Base-by-base conservation (phyloP, 2,329 filamentous ascomycete genomes). In the Phyllosticta citribraziliensis region DNA sequence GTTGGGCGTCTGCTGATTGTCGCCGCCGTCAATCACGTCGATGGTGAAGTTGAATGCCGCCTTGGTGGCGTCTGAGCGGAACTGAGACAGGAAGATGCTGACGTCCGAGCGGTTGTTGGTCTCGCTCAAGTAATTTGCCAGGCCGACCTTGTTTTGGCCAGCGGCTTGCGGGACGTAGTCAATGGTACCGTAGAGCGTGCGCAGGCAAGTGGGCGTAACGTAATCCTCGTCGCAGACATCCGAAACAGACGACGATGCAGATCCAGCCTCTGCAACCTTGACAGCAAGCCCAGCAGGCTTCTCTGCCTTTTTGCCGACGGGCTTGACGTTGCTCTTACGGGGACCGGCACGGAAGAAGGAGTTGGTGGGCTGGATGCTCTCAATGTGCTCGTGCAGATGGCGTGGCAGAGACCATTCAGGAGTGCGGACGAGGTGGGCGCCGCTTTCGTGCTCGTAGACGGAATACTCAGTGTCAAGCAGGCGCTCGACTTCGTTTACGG, bases 291-390 rank as follows among this genome's bases (percentile, higher is more conserved):
- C 14, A n/a, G 40, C 52, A 9, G 59, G 50, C 8, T 54, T 50
- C 55, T 27, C 24, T 2, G 33, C 5, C 2, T 55, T 55, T 50
- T 57, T 56, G 35, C 22, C 52, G 35, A 51, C 56, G 33, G 19
- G 64, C 33, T 52, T 58, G 24, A 71, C 8, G 70, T 71, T 4
- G 68, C 66, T 6, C 62, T 65, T 10, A 2, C 60, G 55, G 5
- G 60, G 51, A 2, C 50, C 53, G 24, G 61, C 25, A 24, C 77
- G 76, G 69, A 82, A 80, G 73, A 85, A 85, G 0, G 82, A 82
- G 56, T 79, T 85, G 1, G 83, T 85, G 1, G 83, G 83, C 68
- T 85, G 82, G 25, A 85, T 80, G 12, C 80, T 78, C 66, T 84
- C 81, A 63, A 85, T 80, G 66, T 83, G 82, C 56, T 77, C 74